Base-by-base conservation (phyloP, 1,284 basidiomycete genomes). In the Baeospora myosura region DNA sequence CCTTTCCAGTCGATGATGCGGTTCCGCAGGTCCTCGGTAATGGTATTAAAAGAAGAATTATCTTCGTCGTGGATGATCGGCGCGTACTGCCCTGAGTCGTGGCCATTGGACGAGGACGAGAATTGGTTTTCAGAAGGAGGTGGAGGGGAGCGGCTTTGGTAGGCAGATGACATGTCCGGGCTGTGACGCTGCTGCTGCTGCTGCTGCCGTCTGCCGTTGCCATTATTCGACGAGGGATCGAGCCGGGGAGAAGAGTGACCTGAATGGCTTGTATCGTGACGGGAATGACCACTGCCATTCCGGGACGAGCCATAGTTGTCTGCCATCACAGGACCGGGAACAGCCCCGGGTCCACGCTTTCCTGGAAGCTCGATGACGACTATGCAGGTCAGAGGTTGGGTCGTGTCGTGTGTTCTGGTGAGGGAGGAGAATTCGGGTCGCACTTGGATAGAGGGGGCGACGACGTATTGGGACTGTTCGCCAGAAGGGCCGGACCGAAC, bases 1-100 rank as follows among this genome's bases (percentile, higher is more conserved):
- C 88, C 87, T 60, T 95, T 94, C 88, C 92, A 97, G 64, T 97
- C 92, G 44, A 85, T 80, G 48, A 97, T 89, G 26, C 95, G 80
- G 53, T 77, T 79, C 48, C 84, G 76, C 25, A 98, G 74, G 60
- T 98, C 94, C 40, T 88, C 81, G 1, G 90, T 84, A 51, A 96
- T 86, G 26, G 80, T 73, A 16, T 64, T 72, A 60, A 94, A 92
- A 33, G 85, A 61, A 12, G 41, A 53, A n/a, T 55, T 52, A 4
- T 52, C 53, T 38, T 56, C 63, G 3, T 47, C 32, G 22, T 62
- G 59, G 37, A 23, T 40, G 28, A 7, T 32, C 3, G 17, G 33
- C 51, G 42, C 49, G 43, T 22, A 56, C 34, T n/a, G n/a, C n/a
- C n/a, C n/a, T n/a, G n/a, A n/a, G n/a, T 53, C 63, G 47, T 52